A percentile compares a stretch with the other conserved stretches of the same genome.
Conservation (phyloP, 2,329 filamentous ascomycete genomes). For the Penicillium glabrum region DNA sequence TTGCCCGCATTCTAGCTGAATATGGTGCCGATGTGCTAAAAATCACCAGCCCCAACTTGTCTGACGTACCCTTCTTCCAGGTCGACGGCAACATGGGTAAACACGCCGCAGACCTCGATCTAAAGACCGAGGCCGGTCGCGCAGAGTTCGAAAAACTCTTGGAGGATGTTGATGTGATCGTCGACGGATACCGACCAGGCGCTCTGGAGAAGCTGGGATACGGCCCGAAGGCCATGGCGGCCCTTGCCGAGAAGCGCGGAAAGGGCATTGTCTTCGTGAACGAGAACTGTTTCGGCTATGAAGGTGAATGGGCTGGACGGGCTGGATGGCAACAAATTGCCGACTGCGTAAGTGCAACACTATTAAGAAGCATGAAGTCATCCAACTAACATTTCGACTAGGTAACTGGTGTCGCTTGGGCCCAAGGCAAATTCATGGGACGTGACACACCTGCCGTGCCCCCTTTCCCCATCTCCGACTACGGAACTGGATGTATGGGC, state of each 20-base stretch:
- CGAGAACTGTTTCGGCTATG: constrained; percentile 70
- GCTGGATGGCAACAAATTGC: constrained; percentile 73
- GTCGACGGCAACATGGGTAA: constrained; percentile 74
- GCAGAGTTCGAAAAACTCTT: constrained; percentile 61
- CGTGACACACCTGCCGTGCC: constrained; percentile 41
- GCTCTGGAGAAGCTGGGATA: constrained; percentile 66
- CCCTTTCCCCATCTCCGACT: constrained; percentile 58
- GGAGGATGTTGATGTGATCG: constrained; percentile 63
- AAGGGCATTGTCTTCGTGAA: constrained; percentile 69
- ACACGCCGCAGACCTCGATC: constrained; percentile 63
- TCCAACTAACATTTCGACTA: constrained; percentile 15
- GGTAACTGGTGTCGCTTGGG: constrained; percentile 45
- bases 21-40: constrained; percentile 75
- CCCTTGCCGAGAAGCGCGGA: constrained; percentile 55
- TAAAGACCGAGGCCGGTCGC: constrained; percentile 58
- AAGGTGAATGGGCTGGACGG: constrained; percentile 62
- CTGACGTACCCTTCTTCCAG: constrained; percentile 72
- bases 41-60: constrained; percentile 65
- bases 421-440: constrained; percentile 44
- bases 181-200: constrained; percentile 70
- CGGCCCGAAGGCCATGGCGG: constrained; percentile 54
- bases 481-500: constrained; percentile 71
- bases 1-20: constrained; percentile 70
- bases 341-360: constrained; percentile 57
- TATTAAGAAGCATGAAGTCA: neutral